Percentiles rank a stretch among this genome's conserved stretches.
Conservation (phyloP, 2,329 filamentous ascomycete species). For the Fusarium incarnatum region DNA sequence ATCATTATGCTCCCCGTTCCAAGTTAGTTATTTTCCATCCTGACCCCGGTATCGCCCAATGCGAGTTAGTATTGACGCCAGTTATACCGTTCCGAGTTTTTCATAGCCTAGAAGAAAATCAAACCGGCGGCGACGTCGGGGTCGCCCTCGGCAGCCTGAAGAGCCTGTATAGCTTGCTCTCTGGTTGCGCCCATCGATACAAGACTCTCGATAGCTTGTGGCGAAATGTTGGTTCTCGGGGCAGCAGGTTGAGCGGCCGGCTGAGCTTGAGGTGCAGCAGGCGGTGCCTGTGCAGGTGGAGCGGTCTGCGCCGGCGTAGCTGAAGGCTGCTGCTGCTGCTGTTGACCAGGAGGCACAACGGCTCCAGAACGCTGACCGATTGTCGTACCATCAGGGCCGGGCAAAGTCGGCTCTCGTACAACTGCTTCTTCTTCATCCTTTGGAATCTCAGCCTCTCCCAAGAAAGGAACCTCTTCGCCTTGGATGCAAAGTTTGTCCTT, state of each 20-base stretch:
- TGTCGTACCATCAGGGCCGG: slow-evolving; percentile 87
- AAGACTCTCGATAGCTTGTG: slow-evolving; percentile 79
- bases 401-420: slow-evolving; percentile 83
- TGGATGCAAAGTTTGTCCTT: slow-evolving; percentile 89
- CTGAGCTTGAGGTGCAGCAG: slow-evolving; percentile 46
- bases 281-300: slow-evolving; percentile 43
- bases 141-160: slow-evolving; percentile 86
- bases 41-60: slow-evolving; percentile 17
- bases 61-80: slow-evolving; percentile 21
- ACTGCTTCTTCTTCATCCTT: slow-evolving; percentile 81
- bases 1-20: slow-evolving; percentile 36
- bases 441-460: slow-evolving; percentile 95
- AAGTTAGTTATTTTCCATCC: slow-evolving; percentile 31
- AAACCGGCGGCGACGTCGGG: slow-evolving; percentile 89
- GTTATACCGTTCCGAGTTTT: slow-evolving; percentile 7
- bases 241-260: slow-evolving; percentile 45
- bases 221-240: slow-evolving; percentile 57
- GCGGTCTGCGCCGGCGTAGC: slow-evolving; percentile 38
- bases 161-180: slow-evolving; percentile 80
- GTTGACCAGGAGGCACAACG: slow-evolving; percentile 58
- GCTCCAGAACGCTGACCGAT: slow-evolving; percentile 88
- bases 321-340: slow-evolving; percentile 32
- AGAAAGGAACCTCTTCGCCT: slow-evolving; percentile 86
- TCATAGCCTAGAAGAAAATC: slow-evolving; percentile 64
- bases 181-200: slow-evolving; percentile 81